phyloP scores from a whole-genome alignment of 169 alveolate species.

The Theileria annulata region DNA sequence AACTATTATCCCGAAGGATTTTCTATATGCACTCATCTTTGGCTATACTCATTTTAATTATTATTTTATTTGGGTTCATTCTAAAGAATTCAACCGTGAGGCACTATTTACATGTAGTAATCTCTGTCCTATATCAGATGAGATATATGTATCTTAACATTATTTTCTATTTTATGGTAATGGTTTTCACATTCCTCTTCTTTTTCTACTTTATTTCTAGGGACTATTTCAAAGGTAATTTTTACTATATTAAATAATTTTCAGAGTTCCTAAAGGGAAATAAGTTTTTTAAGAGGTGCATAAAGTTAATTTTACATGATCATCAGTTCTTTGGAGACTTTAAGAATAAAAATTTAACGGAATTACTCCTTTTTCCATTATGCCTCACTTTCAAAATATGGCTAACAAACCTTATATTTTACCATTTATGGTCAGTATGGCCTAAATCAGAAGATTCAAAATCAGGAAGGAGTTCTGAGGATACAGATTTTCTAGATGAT shows the following conservation, averaged over 20 bases:
- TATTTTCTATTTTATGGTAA: conserved; percentile 15
- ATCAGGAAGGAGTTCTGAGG: background rate
- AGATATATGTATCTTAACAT: conserved; percentile 9
- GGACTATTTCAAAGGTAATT: conserved; percentile 37
- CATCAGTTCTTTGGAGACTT: conserved; percentile 29
- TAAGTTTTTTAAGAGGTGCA: conserved; percentile 9
- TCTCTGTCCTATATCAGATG: conserved; percentile 16
- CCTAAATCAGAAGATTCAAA: conserved; percentile 33
- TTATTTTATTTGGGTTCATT: conserved; percentile 10
- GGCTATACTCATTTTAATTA: background rate
- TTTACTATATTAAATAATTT: background rate
- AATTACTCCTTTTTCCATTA: conserved; percentile 34
- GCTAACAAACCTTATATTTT: conserved; percentile 27
- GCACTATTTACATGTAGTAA: conserved; percentile 8
- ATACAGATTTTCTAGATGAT: conserved; percentile 8
- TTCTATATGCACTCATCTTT: conserved; percentile 5
- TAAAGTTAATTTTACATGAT: conserved; percentile 24
- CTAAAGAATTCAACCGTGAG: conserved; percentile 7
- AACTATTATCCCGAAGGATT: background rate
- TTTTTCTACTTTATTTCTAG: conserved; percentile 33
- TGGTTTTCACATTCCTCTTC: conserved; percentile 27
- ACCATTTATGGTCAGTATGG: conserved; percentile 63
- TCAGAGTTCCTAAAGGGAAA: conserved; percentile 41
- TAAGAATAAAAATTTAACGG: conserved; percentile 20
- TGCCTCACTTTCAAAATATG: conserved; percentile 33